These are phyloP conservation scores for Apiospora arundinis DNA, from an alignment of 2,329 filamentous ascomycete species.

Conservation along the genomic window DNA sequence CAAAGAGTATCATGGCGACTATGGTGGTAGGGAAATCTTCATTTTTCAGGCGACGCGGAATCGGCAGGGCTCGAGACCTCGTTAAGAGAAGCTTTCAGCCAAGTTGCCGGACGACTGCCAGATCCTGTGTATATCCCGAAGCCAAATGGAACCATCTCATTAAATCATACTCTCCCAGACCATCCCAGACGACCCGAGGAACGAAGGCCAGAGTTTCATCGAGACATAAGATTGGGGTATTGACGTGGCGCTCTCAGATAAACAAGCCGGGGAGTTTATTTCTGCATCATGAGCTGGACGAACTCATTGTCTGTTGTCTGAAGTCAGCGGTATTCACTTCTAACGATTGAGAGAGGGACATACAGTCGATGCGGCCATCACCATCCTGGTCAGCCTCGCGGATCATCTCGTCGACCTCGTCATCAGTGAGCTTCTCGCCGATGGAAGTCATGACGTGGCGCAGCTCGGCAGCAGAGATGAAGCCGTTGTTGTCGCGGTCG, in stretches of 20 bases:
- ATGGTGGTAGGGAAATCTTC: constrained; percentile 15
- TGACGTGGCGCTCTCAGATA: constrained; percentile 12
- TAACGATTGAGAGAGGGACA: constrained; percentile 38
- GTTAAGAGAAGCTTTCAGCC: constrained; percentile 21
- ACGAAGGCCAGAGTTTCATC: constrained; percentile 26
- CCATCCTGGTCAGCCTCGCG: constrained; percentile 89
- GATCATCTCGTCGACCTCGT: constrained; percentile 94
- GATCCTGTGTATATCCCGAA: constrained; percentile 26
- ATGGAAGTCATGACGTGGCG: constrained; percentile 93
- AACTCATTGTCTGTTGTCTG: constrained; percentile 79
- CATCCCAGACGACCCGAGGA: constrained; percentile 23
- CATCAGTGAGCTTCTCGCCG: constrained; percentile 88
- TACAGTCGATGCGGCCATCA: constrained; percentile 88
- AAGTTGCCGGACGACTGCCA: constrained; percentile 23
- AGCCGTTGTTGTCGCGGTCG: constrained; percentile 90
- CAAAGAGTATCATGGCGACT: background rate
- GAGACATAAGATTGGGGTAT: constrained; percentile 26
- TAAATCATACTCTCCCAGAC: constrained; percentile 24
- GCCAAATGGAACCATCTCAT: constrained; percentile 24
- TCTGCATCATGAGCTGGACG: constrained; percentile 95
- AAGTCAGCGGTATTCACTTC: constrained; percentile 33
- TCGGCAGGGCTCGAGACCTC: constrained; percentile 22
- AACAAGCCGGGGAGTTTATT: constrained; percentile 59
- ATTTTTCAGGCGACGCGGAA: constrained; percentile 21
- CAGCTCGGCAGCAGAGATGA: constrained; percentile 87